Base-by-base conservation (phyloP, 1,284 basidiomycete genomes). In the Fistulinella cinereoalba region DNA sequence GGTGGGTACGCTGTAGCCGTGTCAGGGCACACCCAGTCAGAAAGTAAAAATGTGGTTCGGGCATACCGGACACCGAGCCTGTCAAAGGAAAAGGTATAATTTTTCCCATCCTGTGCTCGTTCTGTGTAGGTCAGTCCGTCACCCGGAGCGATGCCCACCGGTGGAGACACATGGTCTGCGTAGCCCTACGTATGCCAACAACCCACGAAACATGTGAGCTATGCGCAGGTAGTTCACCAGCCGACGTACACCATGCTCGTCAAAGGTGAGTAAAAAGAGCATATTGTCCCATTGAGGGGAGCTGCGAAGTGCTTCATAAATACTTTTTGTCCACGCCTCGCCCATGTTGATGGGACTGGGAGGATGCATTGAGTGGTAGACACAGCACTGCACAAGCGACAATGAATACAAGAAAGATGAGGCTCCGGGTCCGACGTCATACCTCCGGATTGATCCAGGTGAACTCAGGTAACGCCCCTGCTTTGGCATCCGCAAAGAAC, bases 391-490 rank as follows among this genome's bases (percentile, higher is more conserved):
- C 13, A 29, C 13, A 1, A 37, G 40, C 15, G 43, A 27, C 3
- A 22, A 29, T 18, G 5, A 19, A 33, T 1, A 11, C 4, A 6
- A 16, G 6, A 4, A 32, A 4, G n/a, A 13, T 3, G 6, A 36
- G 4, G 16, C 10, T 15, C 2, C 11, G 4, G 5, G 24, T 15
- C 10, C 12, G 10, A 16, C 29, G 25, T 25, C 43, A 9, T 32
- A 59, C 59, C 61, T 60, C 61, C 0, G 58, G 58, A 39, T 60
- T 60, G 25, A 60, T 64, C 44, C 49, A 60, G 3, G 58, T 57
- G 27, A 60, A 62, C 43, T 57, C 56, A 15, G 58, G 61, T n/a
- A 60, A 39, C 8, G 29, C 55, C 9, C 58, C 58, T 3, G 54
- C 56, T 24, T 47, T 21, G n/a, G 61, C 61, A 11, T 62, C 61